A percentile compares a stretch with the other conserved stretches of the same genome.
Conservation (phyloP, 2,329 filamentous ascomycete genomes). For the Kalmusia sp. region DNA sequence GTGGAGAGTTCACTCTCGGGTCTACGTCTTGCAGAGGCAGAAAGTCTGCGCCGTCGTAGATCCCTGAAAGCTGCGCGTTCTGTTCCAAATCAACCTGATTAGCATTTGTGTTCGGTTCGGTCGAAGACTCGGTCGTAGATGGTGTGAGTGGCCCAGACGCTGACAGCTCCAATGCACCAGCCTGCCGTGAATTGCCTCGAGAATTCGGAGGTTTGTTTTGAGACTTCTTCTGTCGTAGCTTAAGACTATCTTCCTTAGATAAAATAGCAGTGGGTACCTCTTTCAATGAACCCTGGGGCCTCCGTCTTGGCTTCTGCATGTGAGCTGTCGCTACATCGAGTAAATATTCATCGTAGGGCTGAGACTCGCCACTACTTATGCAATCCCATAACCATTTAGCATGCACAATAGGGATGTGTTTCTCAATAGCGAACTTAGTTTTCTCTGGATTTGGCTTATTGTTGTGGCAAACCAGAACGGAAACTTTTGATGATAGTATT, state of each 20-base stretch:
- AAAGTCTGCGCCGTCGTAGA: conserved; percentile 31
- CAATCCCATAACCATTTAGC: conserved; percentile 87
- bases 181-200: conserved; percentile 19
- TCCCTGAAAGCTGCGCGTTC: conserved; percentile 18
- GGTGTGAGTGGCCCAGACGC: conserved; percentile 25
- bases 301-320: conserved; percentile 23
- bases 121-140: conserved; percentile 25
- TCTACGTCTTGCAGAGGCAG: conserved; percentile 36
- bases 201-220: conserved; percentile 26
- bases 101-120: conserved; percentile 16
- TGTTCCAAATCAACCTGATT: conserved; percentile 15
- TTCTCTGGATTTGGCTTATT: conserved; percentile 71
- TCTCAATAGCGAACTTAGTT: conserved; percentile 75
- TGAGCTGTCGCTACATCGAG: conserved; percentile 26
- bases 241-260: conserved; percentile 29
- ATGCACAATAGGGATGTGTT: conserved; percentile 80
- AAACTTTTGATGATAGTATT: conserved; percentile 73
- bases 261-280: conserved; percentile 28
- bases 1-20: conserved; percentile 36
- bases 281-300: conserved; percentile 18
- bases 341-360: conserved; percentile 55
- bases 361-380: conserved; percentile 61
- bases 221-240: conserved; percentile 26
- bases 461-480: conserved; percentile 77
- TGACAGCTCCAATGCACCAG: conserved; percentile 34